Evolutionary conservation across 176 grass and related monocot genomes (phyloP).

Genomic region (Triticum timopheevii): DNA sequence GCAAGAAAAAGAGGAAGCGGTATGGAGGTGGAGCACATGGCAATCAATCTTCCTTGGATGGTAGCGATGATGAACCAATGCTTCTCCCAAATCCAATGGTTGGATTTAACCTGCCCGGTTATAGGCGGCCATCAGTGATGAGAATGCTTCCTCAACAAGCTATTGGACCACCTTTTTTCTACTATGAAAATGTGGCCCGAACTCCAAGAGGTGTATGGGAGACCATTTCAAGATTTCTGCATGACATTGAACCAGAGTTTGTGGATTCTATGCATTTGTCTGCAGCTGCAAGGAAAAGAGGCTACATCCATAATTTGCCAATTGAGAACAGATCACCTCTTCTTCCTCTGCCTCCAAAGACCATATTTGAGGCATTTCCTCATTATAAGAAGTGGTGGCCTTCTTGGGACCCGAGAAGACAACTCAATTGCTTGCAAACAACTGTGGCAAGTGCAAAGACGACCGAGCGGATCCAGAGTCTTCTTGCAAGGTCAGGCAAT

Average conservation of each 20-base stretch:
- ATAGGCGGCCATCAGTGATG: neutral
- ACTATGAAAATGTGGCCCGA: conserved; percentile 25
- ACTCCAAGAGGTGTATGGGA: conserved; percentile 75
- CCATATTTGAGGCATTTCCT: conserved; percentile 55
- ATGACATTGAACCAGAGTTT: conserved; percentile 69
- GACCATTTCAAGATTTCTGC: conserved; percentile 62
- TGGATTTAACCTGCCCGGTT: conserved; percentile 46
- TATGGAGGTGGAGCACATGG: neutral
- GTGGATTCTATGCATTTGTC: conserved; percentile 76
- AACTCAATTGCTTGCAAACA: conserved; percentile 88
- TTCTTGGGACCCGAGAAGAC: conserved; percentile 60
- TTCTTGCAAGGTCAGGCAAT: conserved; percentile 25
- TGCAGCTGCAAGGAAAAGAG: conserved; percentile 52
- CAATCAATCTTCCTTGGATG: conserved; percentile 1
- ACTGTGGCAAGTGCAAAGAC: conserved; percentile 48
- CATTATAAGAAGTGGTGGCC: conserved; percentile 61
- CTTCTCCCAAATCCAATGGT: conserved; percentile 23
- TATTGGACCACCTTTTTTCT: conserved; percentile 71
- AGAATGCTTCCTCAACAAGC: conserved; percentile 46
- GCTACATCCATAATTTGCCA: neutral
- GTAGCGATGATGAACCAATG: conserved; percentile 9
- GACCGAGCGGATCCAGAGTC: conserved; percentile 43
- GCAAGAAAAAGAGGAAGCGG: no score
- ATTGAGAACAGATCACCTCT: neutral
- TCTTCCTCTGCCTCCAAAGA: neutral